Conservation (phyloP, 192 early-diverging fungal genomes). For the Chytriomyces sp. region DNA sequence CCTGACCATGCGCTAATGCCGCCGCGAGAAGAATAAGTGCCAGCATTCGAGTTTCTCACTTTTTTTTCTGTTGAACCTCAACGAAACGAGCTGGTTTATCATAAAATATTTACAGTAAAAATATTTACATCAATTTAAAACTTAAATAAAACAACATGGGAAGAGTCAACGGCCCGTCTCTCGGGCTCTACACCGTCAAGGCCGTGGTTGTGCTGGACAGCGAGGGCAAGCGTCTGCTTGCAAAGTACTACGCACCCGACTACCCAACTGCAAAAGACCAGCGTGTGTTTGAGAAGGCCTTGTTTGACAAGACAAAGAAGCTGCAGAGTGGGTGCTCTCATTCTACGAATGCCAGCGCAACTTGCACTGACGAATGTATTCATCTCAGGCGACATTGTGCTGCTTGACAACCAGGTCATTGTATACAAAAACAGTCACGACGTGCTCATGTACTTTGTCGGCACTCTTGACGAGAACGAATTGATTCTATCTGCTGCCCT, state of each 20-base stretch:
- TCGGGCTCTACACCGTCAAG: slow-evolving; percentile 83
- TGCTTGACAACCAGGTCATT: slow-evolving; percentile 92
- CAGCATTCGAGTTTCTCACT: too few species aligned
- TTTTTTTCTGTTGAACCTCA: too few species aligned
- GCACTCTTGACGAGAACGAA: slow-evolving; percentile 92
- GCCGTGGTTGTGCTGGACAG: slow-evolving; percentile 89
- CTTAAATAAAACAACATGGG: too few species aligned
- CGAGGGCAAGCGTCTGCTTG: slow-evolving; percentile 88
- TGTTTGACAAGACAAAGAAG: slow-evolving; percentile 92
- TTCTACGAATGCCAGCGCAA: too few species aligned
- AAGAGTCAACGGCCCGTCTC: slow-evolving; percentile 39
- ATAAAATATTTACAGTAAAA: too few species aligned
- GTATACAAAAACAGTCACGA: slow-evolving; percentile 86
- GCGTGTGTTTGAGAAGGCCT: slow-evolving; percentile 86
- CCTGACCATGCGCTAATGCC: too few species aligned
- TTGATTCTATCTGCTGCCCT: slow-evolving; percentile 80
- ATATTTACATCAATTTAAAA: too few species aligned
- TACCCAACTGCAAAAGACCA: slow-evolving; percentile 81
- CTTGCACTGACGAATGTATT: background rate
- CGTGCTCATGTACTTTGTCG: slow-evolving; percentile 90
- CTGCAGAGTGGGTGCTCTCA: slow-evolving; percentile 64
- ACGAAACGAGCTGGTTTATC: too few species aligned
- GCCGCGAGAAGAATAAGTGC: too few species aligned
- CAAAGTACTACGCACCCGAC: slow-evolving; percentile 85
- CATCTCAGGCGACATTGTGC: slow-evolving; percentile 81